Base-by-base conservation (phyloP, 768 basidiomycete species). In the Hygrocybe punicea region DNA sequence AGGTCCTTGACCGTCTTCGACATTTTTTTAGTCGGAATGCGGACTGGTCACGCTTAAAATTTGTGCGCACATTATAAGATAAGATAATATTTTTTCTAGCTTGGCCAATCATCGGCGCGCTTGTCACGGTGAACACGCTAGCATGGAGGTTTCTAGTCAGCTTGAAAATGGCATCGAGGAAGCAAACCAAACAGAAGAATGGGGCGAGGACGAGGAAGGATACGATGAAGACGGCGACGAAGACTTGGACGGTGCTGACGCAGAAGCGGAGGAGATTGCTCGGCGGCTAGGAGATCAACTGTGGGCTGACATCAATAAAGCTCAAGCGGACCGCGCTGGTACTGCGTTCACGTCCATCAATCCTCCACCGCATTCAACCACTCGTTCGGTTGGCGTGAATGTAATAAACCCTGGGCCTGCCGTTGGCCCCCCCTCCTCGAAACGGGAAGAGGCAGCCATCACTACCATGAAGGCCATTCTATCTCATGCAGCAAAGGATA, bases 1-100 rank as follows among this genome's bases (percentile, higher is more conserved):
- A 97, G 72, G 70, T 97, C 94, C 76, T 93, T 93, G 49, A 84
- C 78, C 33, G 92, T 89, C 67, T 87, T 87, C 13, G 56, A 51
- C 56, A 57, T 56, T 40, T 29, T 48, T 17, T 46, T 5, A 17
- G 42, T 55, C 19, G 10, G 45, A 46, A 33, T 44, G n/a, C n/a
- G 33, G 47, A 45, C 11, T 6, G 34, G 17, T 25, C n/a, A n/a
- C n/a, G n/a, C n/a, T n/a, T n/a, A n/a, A n/a, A n/a, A n/a, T n/a
- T n/a, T n/a, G n/a, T n/a, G n/a, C n/a, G n/a, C n/a, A n/a, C n/a
- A n/a, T n/a, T n/a, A 36, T 35, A 56, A 56, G 54, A 55, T 55
- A 55, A 55, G 45, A 33, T 48, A 10, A n/a, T 25, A 17, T 6
- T 8, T 17, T 40, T 50, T 46, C 21, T 48, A n/a, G 16, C 24